phyloP scores from a whole-genome alignment of 441 rosid species.

The Iberis amara region DNA sequence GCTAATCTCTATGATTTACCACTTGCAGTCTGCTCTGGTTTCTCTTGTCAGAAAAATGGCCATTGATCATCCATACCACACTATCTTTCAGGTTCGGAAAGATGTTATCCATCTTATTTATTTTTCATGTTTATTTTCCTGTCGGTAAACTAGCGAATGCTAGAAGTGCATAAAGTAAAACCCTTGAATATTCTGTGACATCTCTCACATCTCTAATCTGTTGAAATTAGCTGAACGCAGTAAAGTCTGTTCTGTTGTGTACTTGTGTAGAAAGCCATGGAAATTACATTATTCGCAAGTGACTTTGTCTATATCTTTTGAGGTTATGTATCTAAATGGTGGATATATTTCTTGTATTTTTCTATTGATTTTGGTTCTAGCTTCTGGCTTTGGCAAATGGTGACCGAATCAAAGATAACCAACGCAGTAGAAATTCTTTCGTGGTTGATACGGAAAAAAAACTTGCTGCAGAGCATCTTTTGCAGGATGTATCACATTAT shows the following conservation, averaged over 20 bases:
- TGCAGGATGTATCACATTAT: conserved; percentile 58
- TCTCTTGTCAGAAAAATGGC: conserved; percentile 98
- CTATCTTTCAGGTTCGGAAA: conserved; percentile 73
- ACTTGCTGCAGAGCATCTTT: conserved; percentile 77
- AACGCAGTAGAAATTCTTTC: conserved; percentile 84
- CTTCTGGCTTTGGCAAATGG: conserved; percentile 96
- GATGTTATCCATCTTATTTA: conserved; percentile 9
- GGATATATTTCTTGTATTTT: conserved; percentile 8
- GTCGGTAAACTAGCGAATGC: conserved; percentile 12
- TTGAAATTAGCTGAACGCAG: conserved; percentile 13
- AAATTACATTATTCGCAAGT: conserved; percentile 8
- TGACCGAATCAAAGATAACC: conserved; percentile 95
- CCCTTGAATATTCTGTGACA: conserved; percentile 17
- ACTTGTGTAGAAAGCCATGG: conserved; percentile 17
- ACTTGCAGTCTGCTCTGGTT: conserved; percentile 73
- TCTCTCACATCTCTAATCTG: conserved; percentile 13
- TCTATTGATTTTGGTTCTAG: conserved; percentile 33
- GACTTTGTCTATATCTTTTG: conserved; percentile 18
- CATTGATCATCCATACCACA: conserved; percentile 94
- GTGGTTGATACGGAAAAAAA: conserved; percentile 92
- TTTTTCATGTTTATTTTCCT: conserved; percentile 17
- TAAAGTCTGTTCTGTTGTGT: conserved; percentile 11
- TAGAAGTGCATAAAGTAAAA: conserved; percentile 9
- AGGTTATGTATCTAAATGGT: conserved; percentile 6
- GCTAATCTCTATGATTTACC: conserved; percentile 31